Evolutionary conservation across 2,329 filamentous ascomycete genomes (phyloP), one percentile per base, ranked within the genome.

Genomic region (Tolypocladium endophyticum): DNA sequence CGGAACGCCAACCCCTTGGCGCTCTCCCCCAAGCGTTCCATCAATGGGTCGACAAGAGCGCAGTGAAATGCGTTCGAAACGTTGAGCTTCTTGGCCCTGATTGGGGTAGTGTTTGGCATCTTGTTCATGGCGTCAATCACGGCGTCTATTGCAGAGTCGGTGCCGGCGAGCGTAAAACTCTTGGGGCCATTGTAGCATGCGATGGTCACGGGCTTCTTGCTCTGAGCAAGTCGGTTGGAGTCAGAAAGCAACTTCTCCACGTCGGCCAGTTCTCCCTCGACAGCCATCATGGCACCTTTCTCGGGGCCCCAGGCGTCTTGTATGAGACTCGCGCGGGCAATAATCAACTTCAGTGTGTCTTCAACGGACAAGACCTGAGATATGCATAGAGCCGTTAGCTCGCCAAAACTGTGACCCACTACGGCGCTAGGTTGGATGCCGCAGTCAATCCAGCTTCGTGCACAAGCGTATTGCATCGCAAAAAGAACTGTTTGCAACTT

Each of bases 1-100:
- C 43, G 35, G 43, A 61, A 62, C 1, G 36, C 28, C 16, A 66
- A 3, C 1, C 33, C 39, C 4, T 66, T 57, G 0, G 64, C 74
- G 3, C 73, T 36, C 1, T 63, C 30, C 18, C 65, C 63, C 1
- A 77, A 64, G 0, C 61, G 43, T 0, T 54, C 20, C 9, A 72
- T 56, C 0, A 80, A 56, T 0, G 61, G 56, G 0, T 80, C 76
- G 0, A 76, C 73, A 0, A 81, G 66, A 0, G 58, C 55, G 0
- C 74, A 81, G 62, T 81, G 79, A 63, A 79, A 81, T 0, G 75
- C 78, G 59, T 81, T 73, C 0, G 77, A 76, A 1, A 79, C 75
- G 16, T 74, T 70, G 0, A 82, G 72, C 4, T 64, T 64, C 64
- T 78, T 79, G 30, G 45, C 23, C 20, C 45, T 50, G 25, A 50